Evolutionary conservation across 495 filamentous ascomycete species (phyloP), one percentile per base, ranked within the genome.

Genomic region (Xylaria venustula): DNA sequence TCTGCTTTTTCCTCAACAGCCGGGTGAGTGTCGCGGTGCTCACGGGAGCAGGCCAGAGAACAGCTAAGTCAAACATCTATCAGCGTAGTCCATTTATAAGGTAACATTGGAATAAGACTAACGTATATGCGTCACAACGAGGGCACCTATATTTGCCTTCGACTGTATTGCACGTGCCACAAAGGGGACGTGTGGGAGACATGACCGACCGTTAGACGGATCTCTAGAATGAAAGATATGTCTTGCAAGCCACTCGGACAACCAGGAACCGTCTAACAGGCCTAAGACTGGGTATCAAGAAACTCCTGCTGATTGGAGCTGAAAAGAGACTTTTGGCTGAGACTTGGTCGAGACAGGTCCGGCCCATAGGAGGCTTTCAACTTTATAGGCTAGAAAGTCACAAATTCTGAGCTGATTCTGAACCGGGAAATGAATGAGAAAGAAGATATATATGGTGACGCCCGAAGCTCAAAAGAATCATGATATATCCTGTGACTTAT

Each of bases 11-110:
- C 30, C 9, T 65, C 47, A 2, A 67, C 41, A 45, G 51, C 32
- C 1, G 67, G 69, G 48, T 71, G 69, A 47, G 61, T 69, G 6
- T 67, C 67, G 20, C 83, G 87, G 75, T 92, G 89, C 26, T 78
- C 71, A 63, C 82, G 84, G 57, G 83, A 88, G 72, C 89, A 92
- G 23, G 80, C 73, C 46, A 90, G 78, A 1, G 88, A 91, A 65
- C 89, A 92, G 67, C 89, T 92, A 45, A 23, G 20, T n/a, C 42
- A 32, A 28, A 20, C 23, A 45, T 42, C 41, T 61, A 15, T 62
- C 53, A 61, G 55, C 5, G 8, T 15, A 32, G 53, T 12, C 23
- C 1, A 8, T 22, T n/a, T 20, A 9, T 9, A 37, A 3, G 11
- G 36, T 1, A 3, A 3, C 14, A 0, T 62, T 17, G 20, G 7